phyloP scores from a whole-genome alignment of 2,329 filamentous ascomycete species.

The Orbilia ellipsospora region DNA sequence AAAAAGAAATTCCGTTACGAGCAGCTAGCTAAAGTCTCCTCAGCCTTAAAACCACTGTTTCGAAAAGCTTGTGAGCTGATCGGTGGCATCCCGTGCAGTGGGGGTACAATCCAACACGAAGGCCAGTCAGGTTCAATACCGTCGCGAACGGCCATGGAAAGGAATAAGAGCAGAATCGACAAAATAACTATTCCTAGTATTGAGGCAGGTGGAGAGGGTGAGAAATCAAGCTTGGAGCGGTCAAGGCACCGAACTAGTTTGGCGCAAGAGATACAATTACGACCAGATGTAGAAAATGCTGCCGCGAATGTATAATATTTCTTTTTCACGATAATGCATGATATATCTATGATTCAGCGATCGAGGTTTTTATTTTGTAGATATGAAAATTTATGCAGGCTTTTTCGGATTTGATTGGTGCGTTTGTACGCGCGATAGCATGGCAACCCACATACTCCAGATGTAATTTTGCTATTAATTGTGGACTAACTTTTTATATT shows the following conservation, averaged over 20 bases:
- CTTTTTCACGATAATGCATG: no score
- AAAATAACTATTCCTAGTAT: not conserved
- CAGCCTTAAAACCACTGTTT: conserved; percentile 42
- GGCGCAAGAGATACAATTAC: no score
- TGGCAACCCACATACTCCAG: not conserved
- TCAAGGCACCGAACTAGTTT: conserved; percentile 13
- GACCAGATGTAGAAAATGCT: no score
- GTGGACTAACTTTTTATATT: no score
- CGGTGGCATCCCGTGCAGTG: not conserved
- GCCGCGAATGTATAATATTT: no score
- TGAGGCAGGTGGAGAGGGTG: not conserved
- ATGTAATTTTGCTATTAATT: no score
- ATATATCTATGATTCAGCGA: no score
- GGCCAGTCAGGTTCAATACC: conserved; percentile 12
- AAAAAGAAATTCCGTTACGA: not conserved
- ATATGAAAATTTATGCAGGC: no score
- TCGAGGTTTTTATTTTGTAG: no score
- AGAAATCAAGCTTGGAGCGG: conserved; percentile 3
- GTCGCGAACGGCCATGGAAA: conserved; percentile 10
- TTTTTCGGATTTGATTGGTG: no score
- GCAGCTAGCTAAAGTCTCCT: not conserved
- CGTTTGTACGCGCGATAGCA: no score
- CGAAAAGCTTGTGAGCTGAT: conserved; percentile 17
- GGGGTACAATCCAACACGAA: conserved; percentile 21
- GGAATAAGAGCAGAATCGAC: conserved; percentile 21